Percentiles rank a stretch among this genome's conserved stretches.
Evolutionary conservation across 192 early-diverging fungal genomes (phyloP).

Genomic region (Backusella liffmaniae): DNA sequence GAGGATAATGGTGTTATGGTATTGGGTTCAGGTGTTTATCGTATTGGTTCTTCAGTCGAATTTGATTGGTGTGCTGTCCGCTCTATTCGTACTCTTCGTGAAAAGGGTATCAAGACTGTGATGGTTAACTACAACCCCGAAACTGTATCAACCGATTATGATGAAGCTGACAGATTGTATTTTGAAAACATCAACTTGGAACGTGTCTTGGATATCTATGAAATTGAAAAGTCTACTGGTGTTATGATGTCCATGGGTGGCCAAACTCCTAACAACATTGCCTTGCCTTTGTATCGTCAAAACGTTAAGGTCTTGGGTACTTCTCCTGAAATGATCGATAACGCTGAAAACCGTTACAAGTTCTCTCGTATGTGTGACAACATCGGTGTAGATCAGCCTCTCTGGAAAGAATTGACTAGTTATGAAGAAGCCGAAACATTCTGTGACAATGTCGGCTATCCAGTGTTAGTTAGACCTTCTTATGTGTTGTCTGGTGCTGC

Average conservation of each 20-base stretch:
- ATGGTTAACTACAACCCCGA: constrained; percentile 99
- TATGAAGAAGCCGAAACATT: constrained; percentile 86
- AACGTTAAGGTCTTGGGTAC: constrained; percentile 95
- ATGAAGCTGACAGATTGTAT: constrained; percentile 96
- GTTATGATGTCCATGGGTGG: constrained; percentile 97
- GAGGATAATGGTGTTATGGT: constrained; percentile 97
- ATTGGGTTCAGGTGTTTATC: constrained; percentile 95
- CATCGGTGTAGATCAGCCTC: constrained; percentile 96
- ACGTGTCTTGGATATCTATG: constrained; percentile 95
- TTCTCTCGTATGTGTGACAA: constrained; percentile 96
- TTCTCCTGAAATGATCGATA: constrained; percentile 95
- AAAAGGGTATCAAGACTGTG: constrained; percentile 86
- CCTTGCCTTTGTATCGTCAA: constrained; percentile 84
- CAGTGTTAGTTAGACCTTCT: constrained; percentile 95
- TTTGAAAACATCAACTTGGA: constrained; percentile 96
- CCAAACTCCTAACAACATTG: constrained; percentile 98
- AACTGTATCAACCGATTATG: constrained; percentile 98
- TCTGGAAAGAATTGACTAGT: constrained; percentile 94
- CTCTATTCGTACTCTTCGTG: constrained; percentile 90
- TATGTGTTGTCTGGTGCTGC: constrained; percentile 98
- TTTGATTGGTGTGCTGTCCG: constrained; percentile 99
- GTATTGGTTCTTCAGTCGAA: constrained; percentile 97
- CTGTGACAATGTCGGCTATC: constrained; percentile 88
- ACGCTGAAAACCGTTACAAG: constrained; percentile 96
- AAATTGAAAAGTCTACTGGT: constrained; percentile 81